Percentiles rank a stretch among this genome's conserved stretches.
These are phyloP conservation scores for Aspergillus heteromorphus DNA, from an alignment of 495 filamentous ascomycete species.

Conservation along the genomic window DNA sequence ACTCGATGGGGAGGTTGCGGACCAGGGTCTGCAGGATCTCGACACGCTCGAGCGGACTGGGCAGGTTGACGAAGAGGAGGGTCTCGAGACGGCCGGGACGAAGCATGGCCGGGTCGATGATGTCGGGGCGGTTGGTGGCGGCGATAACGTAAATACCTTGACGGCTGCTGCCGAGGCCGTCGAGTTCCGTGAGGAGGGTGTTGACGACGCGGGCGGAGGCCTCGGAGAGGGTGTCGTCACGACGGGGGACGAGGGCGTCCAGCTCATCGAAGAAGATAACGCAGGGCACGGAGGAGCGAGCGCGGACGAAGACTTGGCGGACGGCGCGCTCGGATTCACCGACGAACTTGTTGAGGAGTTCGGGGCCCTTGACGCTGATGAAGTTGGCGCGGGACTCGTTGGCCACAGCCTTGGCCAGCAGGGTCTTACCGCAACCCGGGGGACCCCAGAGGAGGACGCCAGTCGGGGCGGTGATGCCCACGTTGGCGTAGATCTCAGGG, in stretches of 20 bases:
- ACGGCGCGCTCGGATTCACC: conserved; percentile 93
- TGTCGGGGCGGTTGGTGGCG: conserved; percentile 91
- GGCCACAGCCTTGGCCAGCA: conserved; percentile 93
- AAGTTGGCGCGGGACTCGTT: conserved; percentile 96
- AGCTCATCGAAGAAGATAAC: conserved; percentile 98
- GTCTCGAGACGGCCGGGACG: conserved; percentile 87
- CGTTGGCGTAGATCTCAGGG: conserved; percentile 70
- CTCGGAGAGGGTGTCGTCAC: conserved; percentile 77
- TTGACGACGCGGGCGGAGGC: conserved; percentile 88
- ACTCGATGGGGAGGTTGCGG: conserved; percentile 54
- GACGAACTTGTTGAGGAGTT: conserved; percentile 91
- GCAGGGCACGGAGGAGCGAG: conserved; percentile 80
- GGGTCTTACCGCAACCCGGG: conserved; percentile 93
- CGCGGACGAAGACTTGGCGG: conserved; percentile 85
- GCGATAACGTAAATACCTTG: conserved; percentile 91
- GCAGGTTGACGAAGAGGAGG: conserved; percentile 84
- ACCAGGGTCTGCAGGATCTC: conserved; percentile 79
- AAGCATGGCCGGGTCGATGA: conserved; percentile 94
- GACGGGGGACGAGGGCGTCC: conserved; percentile 81
- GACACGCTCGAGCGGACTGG: conserved; percentile 69
- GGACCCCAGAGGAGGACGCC: conserved; percentile 96
- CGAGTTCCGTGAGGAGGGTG: conserved; percentile 92
- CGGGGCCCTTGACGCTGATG: conserved; percentile 95
- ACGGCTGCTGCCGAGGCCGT: conserved; percentile 71
- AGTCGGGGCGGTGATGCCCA: conserved; percentile 83